These are phyloP conservation scores for Corrigiola litoralis DNA, from an alignment of 179 eudicot species.

Conservation along the genomic window DNA sequence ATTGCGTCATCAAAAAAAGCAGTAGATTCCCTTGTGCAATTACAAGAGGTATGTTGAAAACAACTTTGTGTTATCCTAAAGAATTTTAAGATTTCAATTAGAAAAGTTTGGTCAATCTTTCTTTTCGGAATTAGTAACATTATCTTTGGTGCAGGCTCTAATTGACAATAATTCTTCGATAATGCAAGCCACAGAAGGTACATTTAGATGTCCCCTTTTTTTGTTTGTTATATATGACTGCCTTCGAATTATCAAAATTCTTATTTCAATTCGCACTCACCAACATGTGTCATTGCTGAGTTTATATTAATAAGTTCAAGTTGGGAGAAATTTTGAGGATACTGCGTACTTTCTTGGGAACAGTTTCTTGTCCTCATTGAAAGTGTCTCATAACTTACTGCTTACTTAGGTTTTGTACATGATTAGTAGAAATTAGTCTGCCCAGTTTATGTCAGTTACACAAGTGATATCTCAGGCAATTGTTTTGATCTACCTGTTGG, in stretches of 20 bases:
- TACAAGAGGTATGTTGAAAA: constrained; percentile 54
- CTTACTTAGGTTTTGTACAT: too few relatives aligned
- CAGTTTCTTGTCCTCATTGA: background rate
- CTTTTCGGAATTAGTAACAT: background rate
- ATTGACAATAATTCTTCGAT: constrained; percentile 72
- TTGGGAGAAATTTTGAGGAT: background rate
- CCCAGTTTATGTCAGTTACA: background rate
- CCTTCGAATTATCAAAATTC: background rate
- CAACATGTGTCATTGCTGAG: background rate
- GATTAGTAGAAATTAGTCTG: too few relatives aligned
- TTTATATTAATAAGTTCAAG: background rate
- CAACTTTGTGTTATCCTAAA: background rate
- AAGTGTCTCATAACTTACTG: too few relatives aligned
- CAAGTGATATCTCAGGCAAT: background rate
- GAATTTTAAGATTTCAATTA: background rate
- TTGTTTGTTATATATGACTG: background rate
- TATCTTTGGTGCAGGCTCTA: constrained; percentile 51
- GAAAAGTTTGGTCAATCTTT: background rate
- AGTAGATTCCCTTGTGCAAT: constrained; percentile 60
- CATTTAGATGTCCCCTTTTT: background rate
- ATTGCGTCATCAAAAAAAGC: constrained; percentile 61
- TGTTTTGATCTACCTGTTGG: background rate
- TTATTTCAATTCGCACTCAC: background rate
- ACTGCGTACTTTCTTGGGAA: background rate
- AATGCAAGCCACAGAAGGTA: constrained; percentile 59